These are phyloP conservation scores for Trichoderma virens DNA, from an alignment of 495 filamentous ascomycete genomes.

Conservation along the genomic window DNA sequence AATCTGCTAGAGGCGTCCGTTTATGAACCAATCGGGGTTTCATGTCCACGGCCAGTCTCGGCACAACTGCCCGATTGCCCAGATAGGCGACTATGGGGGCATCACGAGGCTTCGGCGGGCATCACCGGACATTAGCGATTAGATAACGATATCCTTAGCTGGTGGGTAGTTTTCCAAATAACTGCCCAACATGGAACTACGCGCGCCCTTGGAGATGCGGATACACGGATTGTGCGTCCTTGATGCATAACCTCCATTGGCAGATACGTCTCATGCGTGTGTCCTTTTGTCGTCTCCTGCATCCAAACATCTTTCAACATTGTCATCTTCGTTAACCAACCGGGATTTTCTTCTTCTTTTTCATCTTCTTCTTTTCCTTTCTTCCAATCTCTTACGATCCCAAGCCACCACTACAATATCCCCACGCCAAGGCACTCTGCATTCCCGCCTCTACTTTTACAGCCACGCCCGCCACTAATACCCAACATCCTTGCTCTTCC, in stretches of 20 bases:
- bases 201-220: neutral
- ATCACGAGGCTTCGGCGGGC: neutral
- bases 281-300: neutral
- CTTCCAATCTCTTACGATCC: neutral
- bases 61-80: neutral
- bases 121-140: neutral
- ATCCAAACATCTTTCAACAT: neutral
- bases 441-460: neutral
- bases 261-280: neutral
- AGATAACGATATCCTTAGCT: neutral
- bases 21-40: neutral
- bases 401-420: neutral
- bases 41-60: neutral
- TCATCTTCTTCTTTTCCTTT: neutral
- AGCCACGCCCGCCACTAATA: neutral
- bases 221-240: neutral
- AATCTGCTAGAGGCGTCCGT: neutral
- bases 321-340: neutral
- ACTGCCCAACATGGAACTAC: neutral
- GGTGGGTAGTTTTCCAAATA: neutral
- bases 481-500: too few species aligned
- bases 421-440: neutral
- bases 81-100: neutral
- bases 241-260: slow-evolving; percentile 5
- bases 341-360: neutral